Conservation (phyloP, 2,329 filamentous ascomycete species). For the Colletotrichum sp. region DNA sequence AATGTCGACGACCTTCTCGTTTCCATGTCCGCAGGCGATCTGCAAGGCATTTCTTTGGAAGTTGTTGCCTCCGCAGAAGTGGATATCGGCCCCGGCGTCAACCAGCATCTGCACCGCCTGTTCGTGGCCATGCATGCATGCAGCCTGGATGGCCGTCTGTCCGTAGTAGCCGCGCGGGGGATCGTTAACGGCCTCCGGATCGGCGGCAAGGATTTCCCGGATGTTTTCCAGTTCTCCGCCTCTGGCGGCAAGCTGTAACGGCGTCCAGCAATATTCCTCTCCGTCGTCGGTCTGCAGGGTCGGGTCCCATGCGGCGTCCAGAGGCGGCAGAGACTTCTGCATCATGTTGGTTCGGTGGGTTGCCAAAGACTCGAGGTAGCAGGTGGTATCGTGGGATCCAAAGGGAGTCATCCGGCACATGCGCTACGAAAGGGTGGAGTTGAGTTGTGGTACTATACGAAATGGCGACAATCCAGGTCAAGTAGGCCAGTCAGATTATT, state of each 20-base stretch:
- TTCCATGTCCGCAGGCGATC: not conserved
- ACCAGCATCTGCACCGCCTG: not conserved
- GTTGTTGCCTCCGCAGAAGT: not conserved
- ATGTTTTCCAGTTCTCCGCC: not conserved
- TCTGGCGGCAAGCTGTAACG: not conserved
- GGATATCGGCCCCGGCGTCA: not conserved
- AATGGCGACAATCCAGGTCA: not conserved
- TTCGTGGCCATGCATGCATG: not conserved
- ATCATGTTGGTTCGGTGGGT: not conserved
- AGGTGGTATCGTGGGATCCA: not conserved
- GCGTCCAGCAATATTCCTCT: not conserved
- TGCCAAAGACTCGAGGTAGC: not conserved
- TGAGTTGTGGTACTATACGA: not conserved
- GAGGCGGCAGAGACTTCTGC: not conserved
- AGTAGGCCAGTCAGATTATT: not conserved
- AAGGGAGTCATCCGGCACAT: not conserved
- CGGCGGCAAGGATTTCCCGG: not conserved
- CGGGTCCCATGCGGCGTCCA: not conserved
- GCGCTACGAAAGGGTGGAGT: accelerated
- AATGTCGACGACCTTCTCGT: not conserved
- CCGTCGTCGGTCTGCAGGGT: not conserved
- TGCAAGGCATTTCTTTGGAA: not conserved
- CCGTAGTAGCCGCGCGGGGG: not conserved
- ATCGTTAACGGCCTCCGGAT: not conserved
- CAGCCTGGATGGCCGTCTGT: not conserved